Percentiles rank a stretch among this genome's conserved stretches.
Conservation (phyloP, 2,329 filamentous ascomycete genomes). For the Ustulina deusta region DNA sequence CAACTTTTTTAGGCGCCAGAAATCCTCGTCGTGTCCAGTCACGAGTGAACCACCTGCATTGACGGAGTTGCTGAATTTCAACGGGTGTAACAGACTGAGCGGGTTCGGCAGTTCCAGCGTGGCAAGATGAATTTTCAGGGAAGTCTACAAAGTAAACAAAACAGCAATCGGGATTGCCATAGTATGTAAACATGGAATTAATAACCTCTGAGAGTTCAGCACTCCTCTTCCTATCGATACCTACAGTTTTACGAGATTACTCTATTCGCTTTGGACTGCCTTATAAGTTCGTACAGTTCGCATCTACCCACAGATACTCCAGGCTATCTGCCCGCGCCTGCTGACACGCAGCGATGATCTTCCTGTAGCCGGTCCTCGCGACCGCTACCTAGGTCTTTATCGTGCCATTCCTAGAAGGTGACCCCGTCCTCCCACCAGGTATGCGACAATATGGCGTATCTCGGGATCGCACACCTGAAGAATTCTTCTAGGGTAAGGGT, state of each 20-base stretch:
- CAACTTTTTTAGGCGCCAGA: slow-evolving; percentile 22
- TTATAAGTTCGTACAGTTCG: slow-evolving; percentile 25
- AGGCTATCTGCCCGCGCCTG: not conserved
- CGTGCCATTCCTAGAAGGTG: slow-evolving; percentile 14
- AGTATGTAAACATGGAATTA: slow-evolving; percentile 25
- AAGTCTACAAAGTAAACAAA: slow-evolving; percentile 38
- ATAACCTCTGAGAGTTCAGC: slow-evolving; percentile 37
- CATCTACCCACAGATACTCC: slow-evolving; percentile 38
- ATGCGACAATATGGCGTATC: slow-evolving; percentile 26
- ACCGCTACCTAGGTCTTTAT: not conserved
- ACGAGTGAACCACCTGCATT: slow-evolving; percentile 9
- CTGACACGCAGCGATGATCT: slow-evolving; percentile 14
- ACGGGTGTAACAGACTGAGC: not conserved
- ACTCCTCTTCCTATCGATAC: slow-evolving; percentile 38
- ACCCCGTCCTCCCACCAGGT: slow-evolving; percentile 18
- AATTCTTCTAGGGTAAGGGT: slow-evolving; percentile 18
- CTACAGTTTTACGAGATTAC: not conserved
- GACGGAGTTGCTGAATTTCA: not conserved
- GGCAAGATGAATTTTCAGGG: not conserved
- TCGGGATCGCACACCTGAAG: not conserved
- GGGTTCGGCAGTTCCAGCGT: not conserved
- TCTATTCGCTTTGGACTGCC: not conserved
- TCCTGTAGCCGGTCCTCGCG: not conserved
- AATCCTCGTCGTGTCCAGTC: slow-evolving; percentile 38
- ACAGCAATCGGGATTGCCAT: slow-evolving; percentile 32